A percentile compares a stretch with the other conserved stretches of the same genome.
Conservation (phyloP, 2,329 filamentous ascomycete species). For the Aspergillus bombycis region DNA sequence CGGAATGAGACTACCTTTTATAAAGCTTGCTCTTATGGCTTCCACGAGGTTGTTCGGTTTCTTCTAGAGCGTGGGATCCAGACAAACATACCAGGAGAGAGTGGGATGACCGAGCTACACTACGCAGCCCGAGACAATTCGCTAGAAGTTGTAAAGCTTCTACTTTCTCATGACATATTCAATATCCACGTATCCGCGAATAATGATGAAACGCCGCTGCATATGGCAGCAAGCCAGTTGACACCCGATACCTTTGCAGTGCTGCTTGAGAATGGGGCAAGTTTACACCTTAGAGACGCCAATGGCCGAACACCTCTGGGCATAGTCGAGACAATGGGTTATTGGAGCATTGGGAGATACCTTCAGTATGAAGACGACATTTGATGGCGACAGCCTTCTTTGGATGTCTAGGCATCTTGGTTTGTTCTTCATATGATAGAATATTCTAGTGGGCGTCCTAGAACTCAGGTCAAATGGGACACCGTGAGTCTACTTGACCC, state of each 20-base stretch:
- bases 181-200: too few species aligned
- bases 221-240: not conserved
- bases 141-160: not conserved
- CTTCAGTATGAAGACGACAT: not conserved
- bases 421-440: conserved; percentile 38
- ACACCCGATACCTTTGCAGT: not conserved
- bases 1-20: too few species aligned
- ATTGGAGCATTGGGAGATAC: not conserved
- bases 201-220: not conserved
- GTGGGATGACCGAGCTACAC: not conserved
- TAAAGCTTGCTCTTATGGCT: too few species aligned
- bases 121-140: not conserved
- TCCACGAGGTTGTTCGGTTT: not conserved
- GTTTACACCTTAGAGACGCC: not conserved
- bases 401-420: not conserved
- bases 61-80: not conserved
- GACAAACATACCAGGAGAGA: not conserved
- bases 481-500: conserved; percentile 34
- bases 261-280: not conserved
- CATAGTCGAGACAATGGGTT: not conserved
- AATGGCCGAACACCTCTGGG: not conserved
- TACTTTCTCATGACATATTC: not conserved
- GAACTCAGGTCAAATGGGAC: conserved; percentile 31
- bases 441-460: conserved; percentile 29
- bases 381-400: not conserved